Base-by-base conservation (phyloP, 1,139 yeast species). In the Nadsonia commutata region DNA sequence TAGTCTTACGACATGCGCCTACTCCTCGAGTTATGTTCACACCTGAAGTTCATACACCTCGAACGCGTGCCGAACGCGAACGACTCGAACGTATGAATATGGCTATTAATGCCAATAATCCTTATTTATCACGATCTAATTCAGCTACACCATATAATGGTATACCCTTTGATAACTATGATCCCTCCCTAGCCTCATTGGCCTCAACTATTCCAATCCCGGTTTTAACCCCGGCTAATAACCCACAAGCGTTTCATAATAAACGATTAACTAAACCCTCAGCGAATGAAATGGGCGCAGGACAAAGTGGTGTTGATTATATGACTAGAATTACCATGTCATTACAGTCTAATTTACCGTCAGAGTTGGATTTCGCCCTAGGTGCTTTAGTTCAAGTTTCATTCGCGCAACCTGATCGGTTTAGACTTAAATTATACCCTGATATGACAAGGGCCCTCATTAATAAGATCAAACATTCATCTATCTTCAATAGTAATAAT, bases 281-380 rank as follows among this genome's bases (percentile, higher is more conserved):
- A 40, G 18, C 47, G 41, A 37, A 42, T n/a, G 47, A 50, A 39
- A 44, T 52, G 23, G 59, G 64, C 22, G 44, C 47, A 37, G 62
- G 64, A 20, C 47, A 48, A 11, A 51, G 49, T 36, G 65, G 65
- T 16, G 56, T 54, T 3, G 60, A 57, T 41, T 52, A 53, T 44
- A 62, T 76, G 54, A 68, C 68, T 37, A 66, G 94, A 43, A 72
- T 82, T 41, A 65, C 68, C 42, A 71, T 82, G 76, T 73, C 86
- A 2, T 71, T 82, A 49, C 68, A 68, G 50, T 71, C 78, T 3
- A 80, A 78, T 1, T 60, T 81, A 22, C 69, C 65, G 33, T 63
- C 68, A 18, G 94, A 82, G 55, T 65, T 77, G 33, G 72, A 71
- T 49, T 80, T 85, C 78, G 81, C 86, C 1, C 60, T 81, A 41